Evolutionary conservation across 1,284 basidiomycete genomes (phyloP).

Genomic region (Ceratobasidium sp.): DNA sequence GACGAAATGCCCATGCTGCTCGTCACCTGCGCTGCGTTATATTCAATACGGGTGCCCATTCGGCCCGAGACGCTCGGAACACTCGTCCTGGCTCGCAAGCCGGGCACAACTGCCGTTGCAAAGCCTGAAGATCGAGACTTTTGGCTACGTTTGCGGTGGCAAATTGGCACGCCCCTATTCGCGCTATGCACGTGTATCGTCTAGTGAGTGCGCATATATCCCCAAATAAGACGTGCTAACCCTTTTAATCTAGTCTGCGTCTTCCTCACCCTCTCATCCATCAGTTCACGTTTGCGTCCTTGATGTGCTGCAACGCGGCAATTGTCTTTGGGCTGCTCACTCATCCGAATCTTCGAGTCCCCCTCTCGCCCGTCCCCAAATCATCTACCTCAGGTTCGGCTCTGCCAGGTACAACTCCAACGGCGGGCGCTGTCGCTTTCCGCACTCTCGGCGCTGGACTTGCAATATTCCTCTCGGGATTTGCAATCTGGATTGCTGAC

Average conservation of each 20-base stretch:
- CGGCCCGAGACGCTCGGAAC: constrained; percentile 16
- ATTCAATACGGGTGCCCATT: constrained; percentile 41
- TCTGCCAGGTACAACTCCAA: background rate
- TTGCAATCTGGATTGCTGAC: constrained; percentile 63
- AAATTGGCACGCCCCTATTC: constrained; percentile 35
- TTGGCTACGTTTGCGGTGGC: constrained; percentile 38
- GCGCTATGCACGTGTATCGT: constrained; percentile 24
- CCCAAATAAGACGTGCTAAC: background rate
- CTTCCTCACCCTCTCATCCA: constrained; percentile 22
- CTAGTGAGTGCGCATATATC: constrained; percentile 21
- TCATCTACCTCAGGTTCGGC: background rate
- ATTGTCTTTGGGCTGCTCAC: constrained; percentile 35
- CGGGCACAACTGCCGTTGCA: background rate
- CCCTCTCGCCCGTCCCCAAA: constrained; percentile 13
- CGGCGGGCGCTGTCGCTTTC: constrained; percentile 36
- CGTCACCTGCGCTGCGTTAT: constrained; percentile 35
- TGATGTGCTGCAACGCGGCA: constrained; percentile 37
- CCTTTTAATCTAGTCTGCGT: constrained; percentile 5
- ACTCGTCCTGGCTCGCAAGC: background rate
- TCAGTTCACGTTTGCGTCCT: constrained; percentile 30
- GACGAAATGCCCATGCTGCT: constrained; percentile 44
- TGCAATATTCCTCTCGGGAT: constrained; percentile 56
- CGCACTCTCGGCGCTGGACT: constrained; percentile 51
- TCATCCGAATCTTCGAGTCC: constrained; percentile 39
- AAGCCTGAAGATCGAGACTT: constrained; percentile 29